These are phyloP conservation scores for Rhodotorula graminis DNA, from an alignment of 768 basidiomycete genomes.

Conservation along the genomic window DNA sequence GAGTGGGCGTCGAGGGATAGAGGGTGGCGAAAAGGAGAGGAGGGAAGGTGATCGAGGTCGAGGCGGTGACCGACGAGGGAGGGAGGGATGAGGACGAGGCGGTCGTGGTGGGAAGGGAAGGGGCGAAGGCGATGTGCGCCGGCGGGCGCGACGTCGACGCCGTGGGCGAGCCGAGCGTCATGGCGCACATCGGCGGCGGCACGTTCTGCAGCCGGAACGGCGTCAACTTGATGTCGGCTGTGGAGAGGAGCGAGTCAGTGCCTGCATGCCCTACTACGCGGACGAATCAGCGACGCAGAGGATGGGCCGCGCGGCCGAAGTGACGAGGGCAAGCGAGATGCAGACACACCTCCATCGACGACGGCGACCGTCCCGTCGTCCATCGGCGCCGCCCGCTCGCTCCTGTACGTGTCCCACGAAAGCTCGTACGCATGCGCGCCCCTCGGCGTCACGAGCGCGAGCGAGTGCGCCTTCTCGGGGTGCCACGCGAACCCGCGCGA, in stretches of 20 bases:
- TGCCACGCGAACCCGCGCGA: conserved; percentile 69
- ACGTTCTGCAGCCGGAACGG: conserved; percentile 90
- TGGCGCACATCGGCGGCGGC: conserved; percentile 96
- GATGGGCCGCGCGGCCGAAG: no score
- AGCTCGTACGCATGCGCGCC: conserved; percentile 58
- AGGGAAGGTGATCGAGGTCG: conserved; percentile 54
- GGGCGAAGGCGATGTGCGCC: conserved; percentile 63
- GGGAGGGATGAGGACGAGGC: conserved; percentile 50
- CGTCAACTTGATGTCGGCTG: conserved; percentile 74
- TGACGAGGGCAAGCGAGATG: no score
- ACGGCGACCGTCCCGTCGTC: conserved; percentile 85
- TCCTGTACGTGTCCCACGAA: conserved; percentile 71
- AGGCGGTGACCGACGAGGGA: not conserved
- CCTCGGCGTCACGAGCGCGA: conserved; percentile 65
- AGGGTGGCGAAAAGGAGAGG: conserved; percentile 58
- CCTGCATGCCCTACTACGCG: no score
- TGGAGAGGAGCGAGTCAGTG: not conserved
- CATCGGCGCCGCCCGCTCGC: conserved; percentile 57
- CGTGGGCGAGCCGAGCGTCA: conserved; percentile 38
- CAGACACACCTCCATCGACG: conserved; percentile 70
- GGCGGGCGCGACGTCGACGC: conserved; percentile 29
- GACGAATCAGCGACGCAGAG: no score
- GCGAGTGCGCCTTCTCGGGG: conserved; percentile 64
- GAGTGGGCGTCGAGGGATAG: conserved; percentile 50
- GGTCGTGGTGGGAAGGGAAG: conserved; percentile 46